These are phyloP conservation scores for Hysterium pulicare DNA, from an alignment of 2,329 filamentous ascomycete species.

Conservation along the genomic window DNA sequence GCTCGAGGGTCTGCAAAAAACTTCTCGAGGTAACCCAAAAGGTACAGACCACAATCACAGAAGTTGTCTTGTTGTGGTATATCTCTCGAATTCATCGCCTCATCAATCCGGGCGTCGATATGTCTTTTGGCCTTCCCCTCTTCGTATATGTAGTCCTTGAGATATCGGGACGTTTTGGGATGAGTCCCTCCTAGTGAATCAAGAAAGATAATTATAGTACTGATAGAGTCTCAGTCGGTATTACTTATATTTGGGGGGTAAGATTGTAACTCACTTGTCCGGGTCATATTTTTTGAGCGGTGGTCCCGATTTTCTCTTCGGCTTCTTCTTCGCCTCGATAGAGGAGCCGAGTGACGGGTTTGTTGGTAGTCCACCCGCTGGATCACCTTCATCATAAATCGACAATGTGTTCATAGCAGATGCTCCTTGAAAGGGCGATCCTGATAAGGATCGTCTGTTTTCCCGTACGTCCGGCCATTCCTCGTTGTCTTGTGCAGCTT, in stretches of 20 bases:
- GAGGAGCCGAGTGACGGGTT: conserved; percentile 5
- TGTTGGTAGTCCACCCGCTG: conserved; percentile 10
- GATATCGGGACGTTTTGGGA: conserved; percentile 58
- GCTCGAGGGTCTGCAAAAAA: conserved; percentile 72
- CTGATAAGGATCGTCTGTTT: background rate
- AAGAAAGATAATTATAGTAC: conserved; percentile 75
- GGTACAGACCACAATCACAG: conserved; percentile 84
- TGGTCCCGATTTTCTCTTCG: conserved; percentile 19
- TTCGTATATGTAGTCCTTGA: conserved; percentile 73
- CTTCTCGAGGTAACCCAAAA: conserved; percentile 78
- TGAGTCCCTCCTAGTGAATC: conserved; percentile 76
- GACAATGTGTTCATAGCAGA: conserved; percentile 7
- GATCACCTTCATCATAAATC: conserved; percentile 5
- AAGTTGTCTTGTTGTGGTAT: conserved; percentile 81
- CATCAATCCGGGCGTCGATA: conserved; percentile 45
- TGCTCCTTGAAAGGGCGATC: background rate
- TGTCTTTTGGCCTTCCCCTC: conserved; percentile 67
- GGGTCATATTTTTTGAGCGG: conserved; percentile 28
- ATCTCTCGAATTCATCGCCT: conserved; percentile 64
- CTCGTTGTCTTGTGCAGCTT: background rate
- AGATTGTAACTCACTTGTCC: conserved; percentile 14
- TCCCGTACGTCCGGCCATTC: conserved; percentile 4
- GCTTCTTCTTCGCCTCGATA: conserved; percentile 12
- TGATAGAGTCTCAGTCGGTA: conserved; percentile 40
- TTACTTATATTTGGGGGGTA: conserved; percentile 11